Conservation (phyloP, 2,329 filamentous ascomycete species). For the Alternaria rosae region DNA sequence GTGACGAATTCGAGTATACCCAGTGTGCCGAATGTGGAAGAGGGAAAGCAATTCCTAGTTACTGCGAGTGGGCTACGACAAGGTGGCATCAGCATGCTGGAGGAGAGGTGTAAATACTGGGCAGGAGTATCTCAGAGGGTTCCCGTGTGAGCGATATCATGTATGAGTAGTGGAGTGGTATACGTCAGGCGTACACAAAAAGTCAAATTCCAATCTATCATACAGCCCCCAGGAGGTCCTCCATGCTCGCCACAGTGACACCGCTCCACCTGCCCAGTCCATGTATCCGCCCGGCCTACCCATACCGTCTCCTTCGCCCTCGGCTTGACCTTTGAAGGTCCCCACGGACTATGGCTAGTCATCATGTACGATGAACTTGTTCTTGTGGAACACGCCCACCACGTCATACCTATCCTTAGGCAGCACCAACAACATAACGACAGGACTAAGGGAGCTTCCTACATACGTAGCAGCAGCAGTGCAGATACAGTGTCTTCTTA, state of each 20-base stretch:
- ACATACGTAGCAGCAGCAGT: not conserved
- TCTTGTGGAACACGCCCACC: not conserved
- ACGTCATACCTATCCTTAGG: not conserved
- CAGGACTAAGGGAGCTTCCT: too few species aligned
- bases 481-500: not conserved
- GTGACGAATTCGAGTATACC: conserved; percentile 55
- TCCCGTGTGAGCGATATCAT: conserved; percentile 47
- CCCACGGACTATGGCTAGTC: not conserved
- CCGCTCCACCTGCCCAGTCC: not conserved
- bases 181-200: not conserved
- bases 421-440: not conserved
- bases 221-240: not conserved
- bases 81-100: conserved; percentile 50
- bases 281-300: not conserved
- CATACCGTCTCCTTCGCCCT: not conserved
- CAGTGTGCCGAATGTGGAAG: conserved; percentile 56
- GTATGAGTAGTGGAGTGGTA: not conserved
- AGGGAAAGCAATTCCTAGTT: conserved; percentile 61
- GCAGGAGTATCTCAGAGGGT: conserved; percentile 55
- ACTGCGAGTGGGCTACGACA: conserved; percentile 55
- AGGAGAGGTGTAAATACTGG: conserved; percentile 64
- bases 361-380: not conserved
- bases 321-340: not conserved
- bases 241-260: not conserved
- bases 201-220: not conserved